Evolutionary conservation across 2,329 filamentous ascomycete species (phyloP).

Genomic region (Fusarium verticillioides): DNA sequence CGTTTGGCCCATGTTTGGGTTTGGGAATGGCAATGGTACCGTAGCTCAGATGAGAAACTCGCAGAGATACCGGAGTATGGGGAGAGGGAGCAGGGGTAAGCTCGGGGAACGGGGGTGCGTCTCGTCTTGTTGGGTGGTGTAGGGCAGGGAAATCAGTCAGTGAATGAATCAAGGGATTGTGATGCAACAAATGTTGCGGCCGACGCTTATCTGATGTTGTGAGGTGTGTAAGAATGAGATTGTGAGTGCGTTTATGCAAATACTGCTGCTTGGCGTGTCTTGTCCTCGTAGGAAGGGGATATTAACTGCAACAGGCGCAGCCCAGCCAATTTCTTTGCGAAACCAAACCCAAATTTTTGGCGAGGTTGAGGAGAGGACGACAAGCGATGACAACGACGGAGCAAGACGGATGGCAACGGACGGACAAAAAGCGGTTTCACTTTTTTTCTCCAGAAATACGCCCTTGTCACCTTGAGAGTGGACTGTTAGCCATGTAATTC

Average conservation of each 20-base stretch:
- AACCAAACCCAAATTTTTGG: conserved; percentile 12
- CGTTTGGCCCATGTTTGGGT: conserved; percentile 42
- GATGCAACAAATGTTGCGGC: conserved; percentile 22
- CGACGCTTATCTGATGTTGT: conserved; percentile 21
- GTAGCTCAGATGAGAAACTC: conserved; percentile 26
- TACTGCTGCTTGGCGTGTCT: neutral
- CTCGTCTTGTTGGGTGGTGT: conserved; percentile 32
- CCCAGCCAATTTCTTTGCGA: conserved; percentile 15
- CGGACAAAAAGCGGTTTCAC: conserved; percentile 34
- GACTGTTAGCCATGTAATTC: conserved; percentile 29
- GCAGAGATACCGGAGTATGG: conserved; percentile 39
- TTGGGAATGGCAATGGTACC: conserved; percentile 16
- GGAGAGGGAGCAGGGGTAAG: conserved; percentile 33
- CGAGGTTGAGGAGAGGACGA: conserved; percentile 23
- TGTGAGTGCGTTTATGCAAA: neutral
- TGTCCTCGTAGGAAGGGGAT: conserved; percentile 4
- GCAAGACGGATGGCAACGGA: conserved; percentile 29
- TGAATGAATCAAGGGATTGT: conserved; percentile 29
- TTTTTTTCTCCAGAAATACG: conserved; percentile 26
- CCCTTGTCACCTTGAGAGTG: conserved; percentile 32
- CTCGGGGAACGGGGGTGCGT: conserved; percentile 19
- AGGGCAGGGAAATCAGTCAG: conserved; percentile 22
- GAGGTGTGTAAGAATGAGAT: conserved; percentile 7
- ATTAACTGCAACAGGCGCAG: neutral
- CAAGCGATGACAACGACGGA: conserved; percentile 10